Evolutionary conservation across 495 filamentous ascomycete species (phyloP), one percentile per base, ranked within the genome.

Genomic region (Bacidia rubella): DNA sequence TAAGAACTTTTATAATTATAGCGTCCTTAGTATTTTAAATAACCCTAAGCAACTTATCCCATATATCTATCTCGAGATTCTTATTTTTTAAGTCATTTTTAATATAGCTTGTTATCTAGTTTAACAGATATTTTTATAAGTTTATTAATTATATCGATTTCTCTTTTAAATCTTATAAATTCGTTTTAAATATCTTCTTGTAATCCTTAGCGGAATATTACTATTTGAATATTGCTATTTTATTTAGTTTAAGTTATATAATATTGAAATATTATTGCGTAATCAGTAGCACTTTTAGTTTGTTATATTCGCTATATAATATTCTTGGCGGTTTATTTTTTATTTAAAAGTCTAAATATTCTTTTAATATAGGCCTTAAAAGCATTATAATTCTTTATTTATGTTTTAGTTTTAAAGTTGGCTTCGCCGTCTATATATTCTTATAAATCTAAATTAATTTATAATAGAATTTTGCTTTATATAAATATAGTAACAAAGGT

Each of bases 181-280:
- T 48, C 25, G 7, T 48, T 48, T n/a, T n/a, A 25, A 7, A 48
- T 48, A 48, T 48, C 32, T 27, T 49, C 17, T 49, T 49, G 7
- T 29, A 29, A 49, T 29, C 3, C 15, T 22, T 49, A n/a, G 1
- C 3, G 11, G 32, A 49, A 49, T 29, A 9, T 27, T 15, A 4
- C n/a, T 27, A 49, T 29, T 49, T 22, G 32, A 29, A 25, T 25
- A 9, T 49, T 44, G 9, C 32, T 22, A 49, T 49, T 32, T 2
- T 49, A 29, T 49, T 27, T 22, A 27, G 32, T 49, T 49, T 27
- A 15, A 15, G 4, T 19, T 49, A 27, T 49, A 22, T 49, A 49
- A 5, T 35, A 49, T 4, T 49, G 15, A 32, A 49, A 49, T 15
- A 32, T 49, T 9, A 4, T 29, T 29, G 32, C 4, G 21, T 2